A percentile compares a stretch with the other conserved stretches of the same genome.
Evolutionary conservation across 768 basidiomycete genomes (phyloP).

Genomic region (Rhodotorula taiwanensis): DNA sequence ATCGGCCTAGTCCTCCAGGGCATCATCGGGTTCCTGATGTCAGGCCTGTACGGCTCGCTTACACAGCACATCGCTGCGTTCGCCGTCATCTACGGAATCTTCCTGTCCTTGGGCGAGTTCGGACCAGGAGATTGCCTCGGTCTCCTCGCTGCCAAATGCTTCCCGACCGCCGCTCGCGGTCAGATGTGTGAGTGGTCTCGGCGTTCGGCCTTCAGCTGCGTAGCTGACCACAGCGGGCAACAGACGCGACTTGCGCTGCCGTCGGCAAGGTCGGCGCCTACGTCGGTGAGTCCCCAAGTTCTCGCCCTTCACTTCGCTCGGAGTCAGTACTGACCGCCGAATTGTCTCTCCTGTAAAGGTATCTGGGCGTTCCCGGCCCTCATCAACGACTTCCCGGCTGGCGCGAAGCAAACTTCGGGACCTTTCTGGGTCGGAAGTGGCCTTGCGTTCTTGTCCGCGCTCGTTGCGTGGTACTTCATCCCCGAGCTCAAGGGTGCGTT

Average conservation of each 20-base stretch:
- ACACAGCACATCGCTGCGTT: conserved; percentile 50
- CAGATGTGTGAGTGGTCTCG: conserved; percentile 47
- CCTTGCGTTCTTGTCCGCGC: conserved; percentile 70
- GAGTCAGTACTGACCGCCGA: too few relatives aligned
- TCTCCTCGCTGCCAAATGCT: conserved; percentile 72
- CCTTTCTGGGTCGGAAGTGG: conserved; percentile 45
- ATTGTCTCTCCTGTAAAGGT: too few relatives aligned
- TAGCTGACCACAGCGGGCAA: too few relatives aligned
- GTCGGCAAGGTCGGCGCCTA: conserved; percentile 49
- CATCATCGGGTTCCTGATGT: conserved; percentile 71
- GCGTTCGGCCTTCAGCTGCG: too few relatives aligned
- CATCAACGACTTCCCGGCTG: conserved; percentile 12
- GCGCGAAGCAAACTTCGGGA: conserved; percentile 5
- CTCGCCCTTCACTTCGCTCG: too few relatives aligned
- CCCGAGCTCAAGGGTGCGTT: conserved; percentile 53
- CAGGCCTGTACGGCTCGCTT: conserved; percentile 54
- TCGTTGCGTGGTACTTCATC: conserved; percentile 66
- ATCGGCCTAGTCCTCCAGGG: conserved; percentile 24
- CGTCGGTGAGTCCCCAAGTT: too few relatives aligned
- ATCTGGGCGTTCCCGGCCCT: conserved; percentile 44
- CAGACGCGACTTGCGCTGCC: too few relatives aligned
- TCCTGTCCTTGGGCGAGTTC: conserved; percentile 79
- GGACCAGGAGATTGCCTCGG: neutral
- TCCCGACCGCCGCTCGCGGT: conserved; percentile 77
- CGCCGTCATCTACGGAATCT: conserved; percentile 75